These are phyloP conservation scores for Cynanchum wilfordii DNA, from an alignment of 257 asterid species.

Conservation along the genomic window DNA sequence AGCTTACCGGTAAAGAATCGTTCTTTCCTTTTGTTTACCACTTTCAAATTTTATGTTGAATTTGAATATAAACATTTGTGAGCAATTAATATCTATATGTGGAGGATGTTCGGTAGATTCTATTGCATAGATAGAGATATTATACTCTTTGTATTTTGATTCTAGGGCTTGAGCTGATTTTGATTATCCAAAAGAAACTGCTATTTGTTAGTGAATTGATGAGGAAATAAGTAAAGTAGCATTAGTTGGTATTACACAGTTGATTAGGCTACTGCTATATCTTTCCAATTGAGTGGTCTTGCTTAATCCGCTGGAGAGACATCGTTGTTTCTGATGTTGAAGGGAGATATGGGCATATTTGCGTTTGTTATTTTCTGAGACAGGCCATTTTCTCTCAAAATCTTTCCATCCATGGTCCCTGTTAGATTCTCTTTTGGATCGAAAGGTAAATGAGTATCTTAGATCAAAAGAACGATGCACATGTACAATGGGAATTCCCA, in stretches of 20 bases:
- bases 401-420: neutral
- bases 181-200: neutral
- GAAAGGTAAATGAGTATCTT: too few species aligned
- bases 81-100: neutral
- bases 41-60: slow-evolving; percentile 14
- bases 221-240: neutral
- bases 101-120: neutral
- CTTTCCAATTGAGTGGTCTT: neutral
- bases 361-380: neutral
- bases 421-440: neutral
- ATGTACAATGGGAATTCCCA: too few species aligned
- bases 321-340: neutral
- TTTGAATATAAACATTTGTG: neutral
- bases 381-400: neutral
- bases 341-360: neutral
- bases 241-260: neutral
- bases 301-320: neutral
- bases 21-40: neutral
- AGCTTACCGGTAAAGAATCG: slow-evolving; percentile 70
- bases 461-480: too few species aligned
- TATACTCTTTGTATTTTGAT: neutral
- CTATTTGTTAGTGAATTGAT: neutral
- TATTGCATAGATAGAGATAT: neutral
- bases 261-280: neutral
- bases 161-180: neutral